These are phyloP conservation scores for Leptomonas pyrrhocoris DNA, from an alignment of 208 protist species.

Conservation along the genomic window DNA sequence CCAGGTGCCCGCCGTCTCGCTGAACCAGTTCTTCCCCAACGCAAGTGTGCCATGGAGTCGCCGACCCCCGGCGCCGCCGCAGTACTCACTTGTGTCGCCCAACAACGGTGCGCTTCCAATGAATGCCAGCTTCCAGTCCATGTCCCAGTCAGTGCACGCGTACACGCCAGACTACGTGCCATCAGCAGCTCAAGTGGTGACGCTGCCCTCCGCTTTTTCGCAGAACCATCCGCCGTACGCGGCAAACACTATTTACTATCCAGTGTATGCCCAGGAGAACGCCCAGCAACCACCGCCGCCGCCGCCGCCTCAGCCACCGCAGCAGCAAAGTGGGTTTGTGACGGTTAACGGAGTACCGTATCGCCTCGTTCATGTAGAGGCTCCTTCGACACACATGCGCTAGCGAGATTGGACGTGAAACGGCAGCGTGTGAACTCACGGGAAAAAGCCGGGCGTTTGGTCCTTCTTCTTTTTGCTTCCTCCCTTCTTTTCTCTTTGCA, in stretches of 20 bases:
- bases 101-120: neutral
- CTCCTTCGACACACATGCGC: neutral
- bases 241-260: slow-evolving; percentile 2
- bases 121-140: slow-evolving; percentile 11
- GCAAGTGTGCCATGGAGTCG: neutral
- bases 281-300: neutral
- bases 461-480: too few relatives aligned
- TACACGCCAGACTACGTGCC: neutral
- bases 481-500: too few relatives aligned
- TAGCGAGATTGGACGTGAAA: neutral
- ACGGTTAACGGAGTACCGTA: slow-evolving; percentile 18
- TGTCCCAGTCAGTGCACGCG: slow-evolving; percentile 1
- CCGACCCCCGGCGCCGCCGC: slow-evolving; percentile 11
- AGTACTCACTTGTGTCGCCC: slow-evolving; percentile 22
- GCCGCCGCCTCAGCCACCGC: neutral
- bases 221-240: neutral
- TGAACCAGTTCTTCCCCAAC: neutral
- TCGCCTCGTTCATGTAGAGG: neutral
- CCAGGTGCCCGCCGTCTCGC: neutral
- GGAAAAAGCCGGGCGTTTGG: too few relatives aligned
- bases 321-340: slow-evolving; percentile 1
- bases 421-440: neutral
- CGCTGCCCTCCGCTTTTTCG: slow-evolving; percentile 9
- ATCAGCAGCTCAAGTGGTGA: slow-evolving; percentile 1
- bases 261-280: neutral